Conservation (phyloP, 768 basidiomycete genomes). For the Gymnopilus junonius region DNA sequence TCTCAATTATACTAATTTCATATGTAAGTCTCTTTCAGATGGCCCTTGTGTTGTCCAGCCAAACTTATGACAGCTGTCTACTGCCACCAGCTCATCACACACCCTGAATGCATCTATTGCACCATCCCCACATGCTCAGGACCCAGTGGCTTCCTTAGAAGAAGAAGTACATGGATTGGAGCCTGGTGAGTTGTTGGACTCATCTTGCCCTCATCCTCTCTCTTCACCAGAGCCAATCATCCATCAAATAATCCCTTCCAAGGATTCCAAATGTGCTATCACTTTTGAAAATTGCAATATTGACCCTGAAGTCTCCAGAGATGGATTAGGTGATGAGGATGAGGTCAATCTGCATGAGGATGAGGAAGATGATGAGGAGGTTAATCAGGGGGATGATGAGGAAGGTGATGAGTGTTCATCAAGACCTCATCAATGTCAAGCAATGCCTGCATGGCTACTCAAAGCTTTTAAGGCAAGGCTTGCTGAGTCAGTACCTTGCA, state of each 20-base stretch:
- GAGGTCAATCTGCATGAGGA: background rate
- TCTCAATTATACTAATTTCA: background rate
- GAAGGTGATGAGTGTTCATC: background rate
- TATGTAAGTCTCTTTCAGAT: background rate
- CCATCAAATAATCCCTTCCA: no score
- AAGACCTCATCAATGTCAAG: background rate
- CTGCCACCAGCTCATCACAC: no score
- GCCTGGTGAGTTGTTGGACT: no score
- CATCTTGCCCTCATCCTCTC: no score
- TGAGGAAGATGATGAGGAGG: slow-evolving; percentile 9
- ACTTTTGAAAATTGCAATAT: no score
- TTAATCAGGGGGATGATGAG: slow-evolving; percentile 6
- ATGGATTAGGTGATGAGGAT: slow-evolving; percentile 8
- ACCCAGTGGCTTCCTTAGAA: no score
- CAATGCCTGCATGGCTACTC: slow-evolving; percentile 7
- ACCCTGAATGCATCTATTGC: no score
- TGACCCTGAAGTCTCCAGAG: background rate
- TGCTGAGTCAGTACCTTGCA: background rate
- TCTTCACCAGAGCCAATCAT: no score
- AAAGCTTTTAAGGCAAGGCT: slow-evolving; percentile 3
- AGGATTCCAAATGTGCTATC: no score
- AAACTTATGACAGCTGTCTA: background rate
- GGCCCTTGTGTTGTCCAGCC: background rate
- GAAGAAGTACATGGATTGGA: no score
- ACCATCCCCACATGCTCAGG: no score